Evolutionary conservation across 805 yeast genomes (phyloP), one percentile per base, ranked within the genome.

Genomic region (Kodamaea laetipori): DNA sequence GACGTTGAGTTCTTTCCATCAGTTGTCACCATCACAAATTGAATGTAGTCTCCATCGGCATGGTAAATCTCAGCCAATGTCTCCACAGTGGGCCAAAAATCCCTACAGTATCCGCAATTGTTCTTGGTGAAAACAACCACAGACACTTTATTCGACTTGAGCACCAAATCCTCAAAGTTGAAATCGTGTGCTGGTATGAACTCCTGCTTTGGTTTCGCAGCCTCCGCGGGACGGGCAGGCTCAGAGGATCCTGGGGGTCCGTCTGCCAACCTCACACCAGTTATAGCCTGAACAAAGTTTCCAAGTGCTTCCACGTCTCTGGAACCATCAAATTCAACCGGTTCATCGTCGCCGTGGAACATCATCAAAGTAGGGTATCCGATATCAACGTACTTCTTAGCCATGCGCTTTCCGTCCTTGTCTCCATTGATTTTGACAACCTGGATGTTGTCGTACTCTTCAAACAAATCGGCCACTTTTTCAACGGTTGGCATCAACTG

Each of bases 361-460:
- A 84, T 63, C 51, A 73, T 72, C 42, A 87, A 58, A 30, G 82
- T 77, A 3, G 96, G 96, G 55, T 70, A 86, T 10, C 86, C 86
- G 27, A 77, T 66, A 31, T 79, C 61, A n/a, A 72, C 71, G 58
- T 72, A 81, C 53, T 73, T 68, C 44, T 68, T 69, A 19, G 77
- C 69, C 61, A 78, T 66, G 46, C 69, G 67, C 37, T 73, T 71
- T 48, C 84, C 74, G 40, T 67, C 71, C 43, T 61, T 53, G 40
- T 83, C 88, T 1, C 83, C 88, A 57, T 83, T 80, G 38, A 82
- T 72, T 52, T 79, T 77, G 11, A 75, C 71, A 34, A 80, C 65
- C 50, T 76, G 77, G 18, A 80, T 60, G 15, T 63, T 60, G 12
- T 71, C 72, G 33, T 52, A 48, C 6, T 42, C 51, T 15, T 52